Evolutionary conservation across 176 grass and related monocot species (phyloP), one percentile per base, ranked within the genome.

Genomic region (Oryza meyeriana): DNA sequence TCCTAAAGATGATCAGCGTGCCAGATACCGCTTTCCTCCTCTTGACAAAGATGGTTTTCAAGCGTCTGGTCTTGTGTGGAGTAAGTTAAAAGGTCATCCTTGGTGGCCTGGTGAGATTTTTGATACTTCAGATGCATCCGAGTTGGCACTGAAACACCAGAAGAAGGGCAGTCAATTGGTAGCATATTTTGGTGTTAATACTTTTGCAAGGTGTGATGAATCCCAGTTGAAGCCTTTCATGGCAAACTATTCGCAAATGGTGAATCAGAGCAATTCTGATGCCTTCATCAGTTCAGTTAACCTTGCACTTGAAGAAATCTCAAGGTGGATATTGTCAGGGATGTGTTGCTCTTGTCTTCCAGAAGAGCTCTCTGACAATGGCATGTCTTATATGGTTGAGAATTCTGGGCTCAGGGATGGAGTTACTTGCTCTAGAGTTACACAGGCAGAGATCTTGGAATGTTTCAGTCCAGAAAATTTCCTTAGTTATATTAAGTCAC

Each of bases 21-120:
- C 69, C 47, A 89, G 71, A 40, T 92, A 84, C 80, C 39, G 45
- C 24, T 52, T 89, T 7, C 76, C 76, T 71, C 35, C 24, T 38
- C 74, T 75, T 31, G 68, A 88, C 22, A 65, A 75, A n/a, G 50
- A 82, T 55, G 4, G 24, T 18, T 86, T 92, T 58, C 64, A 10
- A 39, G 55, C 79, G 69, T 92, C 87, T 84, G 82, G 85, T 95
- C 82, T 95, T 57, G 90, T 95, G 27, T 95, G 93, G 93, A 72
- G 59, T 45, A 90, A 95, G 79, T 36, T 95, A 12, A 80, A 88
- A 79, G 82, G 85, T n/a, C 82, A 84, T 80, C 87, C 87, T 83
- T 95, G 93, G 93, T 95, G 93, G 93, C 93, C 90, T 83, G 93
- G 87, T 71, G 87, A 90, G 71, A 95, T 92, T 52, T 85, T 90